Conservation (phyloP, 2,329 filamentous ascomycete genomes). For the Tolypocladium cylindrosporum region DNA sequence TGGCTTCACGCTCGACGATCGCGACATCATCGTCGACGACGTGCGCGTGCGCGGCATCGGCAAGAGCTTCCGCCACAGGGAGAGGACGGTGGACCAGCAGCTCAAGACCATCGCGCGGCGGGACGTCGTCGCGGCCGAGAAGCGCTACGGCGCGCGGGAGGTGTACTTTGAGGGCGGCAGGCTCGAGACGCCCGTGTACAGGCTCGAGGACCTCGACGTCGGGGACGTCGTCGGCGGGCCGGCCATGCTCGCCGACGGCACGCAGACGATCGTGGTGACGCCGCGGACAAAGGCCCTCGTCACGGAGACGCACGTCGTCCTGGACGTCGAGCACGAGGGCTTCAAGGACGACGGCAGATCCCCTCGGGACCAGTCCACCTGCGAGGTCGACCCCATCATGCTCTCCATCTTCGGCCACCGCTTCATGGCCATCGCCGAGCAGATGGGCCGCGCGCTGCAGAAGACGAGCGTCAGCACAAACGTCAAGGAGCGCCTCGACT, state of each 20-base stretch:
- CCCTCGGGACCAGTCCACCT: constrained; percentile 29
- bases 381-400: constrained; percentile 45
- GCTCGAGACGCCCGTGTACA: constrained; percentile 13
- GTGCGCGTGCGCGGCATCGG: constrained; percentile 30
- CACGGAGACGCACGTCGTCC: constrained; percentile 23
- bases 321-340: constrained; percentile 38
- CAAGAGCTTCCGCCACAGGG: constrained; percentile 71
- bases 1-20: constrained; percentile 48
- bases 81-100: constrained; percentile 78
- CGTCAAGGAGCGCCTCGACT: constrained; percentile 73
- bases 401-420: constrained; percentile 69
- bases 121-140: constrained; percentile 24
- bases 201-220: constrained; percentile 10
- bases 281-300: constrained; percentile 21
- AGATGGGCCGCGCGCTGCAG: constrained; percentile 70
- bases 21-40: constrained; percentile 30
- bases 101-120: constrained; percentile 58
- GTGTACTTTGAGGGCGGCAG: constrained; percentile 12
- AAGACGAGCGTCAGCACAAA: constrained; percentile 72
- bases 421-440: constrained; percentile 78
- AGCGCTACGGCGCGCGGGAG: constrained; percentile 7
- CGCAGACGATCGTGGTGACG: constrained; percentile 65
- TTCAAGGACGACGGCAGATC: constrained; percentile 62
- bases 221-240: constrained; percentile 17
- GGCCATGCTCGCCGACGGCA: constrained; percentile 53